Base-by-base conservation (phyloP, 805 yeast species). In the Metschnikowia chrysomelidarum region DNA sequence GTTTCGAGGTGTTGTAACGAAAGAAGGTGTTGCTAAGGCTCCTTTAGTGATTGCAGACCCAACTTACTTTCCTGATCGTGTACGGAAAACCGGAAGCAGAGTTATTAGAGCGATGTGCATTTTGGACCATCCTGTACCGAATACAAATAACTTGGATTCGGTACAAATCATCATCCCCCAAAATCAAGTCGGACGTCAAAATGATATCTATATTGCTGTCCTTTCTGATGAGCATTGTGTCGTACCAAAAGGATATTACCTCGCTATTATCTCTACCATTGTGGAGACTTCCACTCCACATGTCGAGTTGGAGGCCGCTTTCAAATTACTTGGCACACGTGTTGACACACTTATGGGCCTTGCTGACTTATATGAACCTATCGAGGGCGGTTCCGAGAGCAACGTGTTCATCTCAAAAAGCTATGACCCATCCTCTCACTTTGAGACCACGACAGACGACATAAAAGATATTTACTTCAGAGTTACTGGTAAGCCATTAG, bases 41-140 rank as follows among this genome's bases (percentile, higher is more conserved):
- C 95, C 95, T 44, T 67, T 88, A 40, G 94, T 93, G 22, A 88
- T 93, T 65, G 96, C 96, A 17, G 98, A 93, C 61, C 98, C 98
- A 40, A 91, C 98, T 13, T 93, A 93, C 56, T 93, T 93, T 78
- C 96, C 97, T 3, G 81, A 79, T 30, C 78, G 73, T 57, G 93
- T 85, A 30, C 71, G 73, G 52, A 71, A 79, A 57, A 78, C 87
- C 4, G 93, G 91, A 24, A 71, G 76, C 46, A 77, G 69, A 53
- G 93, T 85, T 34, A 82, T 85, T 45, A 75, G 94, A 53, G 93
- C 93, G 32, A 74, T 93, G 71, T 88, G 98, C 59, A 75, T 93
- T 41, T 69, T 93, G 55, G 83, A 89, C 52, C 96, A 88, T 55
- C 94, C 96, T 21, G 73, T 93, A 33, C 85, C 96, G 27, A 76